These are phyloP conservation scores for Podospora conica DNA, from an alignment of 495 filamentous ascomycete genomes.

Conservation along the genomic window DNA sequence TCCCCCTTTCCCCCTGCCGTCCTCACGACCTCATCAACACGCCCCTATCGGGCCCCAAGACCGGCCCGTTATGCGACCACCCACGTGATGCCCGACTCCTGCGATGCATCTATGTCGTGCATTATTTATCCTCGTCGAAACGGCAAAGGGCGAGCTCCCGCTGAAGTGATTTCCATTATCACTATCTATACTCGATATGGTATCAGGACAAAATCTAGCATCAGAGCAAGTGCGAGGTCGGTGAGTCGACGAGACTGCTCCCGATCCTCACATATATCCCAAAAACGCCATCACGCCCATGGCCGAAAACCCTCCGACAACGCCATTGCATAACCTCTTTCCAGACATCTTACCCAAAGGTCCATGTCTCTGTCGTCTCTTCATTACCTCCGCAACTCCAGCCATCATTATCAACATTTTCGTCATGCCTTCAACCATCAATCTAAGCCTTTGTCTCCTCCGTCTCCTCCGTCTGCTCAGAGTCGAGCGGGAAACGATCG, in stretches of 20 bases:
- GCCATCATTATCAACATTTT: background rate
- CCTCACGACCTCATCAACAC: background rate
- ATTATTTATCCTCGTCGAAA: conserved; percentile 21
- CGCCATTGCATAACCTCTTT: background rate
- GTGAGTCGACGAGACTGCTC: background rate
- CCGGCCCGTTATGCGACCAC: conserved; percentile 26
- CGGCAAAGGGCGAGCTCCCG: background rate
- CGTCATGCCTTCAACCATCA: background rate
- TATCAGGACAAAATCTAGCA: background rate
- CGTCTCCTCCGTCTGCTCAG: background rate
- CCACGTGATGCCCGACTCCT: conserved; percentile 31
- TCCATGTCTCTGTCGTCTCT: background rate
- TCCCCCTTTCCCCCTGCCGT: background rate
- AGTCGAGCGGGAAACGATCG: conserved; percentile 51
- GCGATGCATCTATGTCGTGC: conserved; percentile 37
- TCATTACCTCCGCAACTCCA: background rate
- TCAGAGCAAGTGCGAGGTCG: background rate
- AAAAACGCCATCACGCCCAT: background rate
- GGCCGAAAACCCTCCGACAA: background rate
- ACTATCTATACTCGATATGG: background rate
- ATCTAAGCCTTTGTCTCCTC: background rate
- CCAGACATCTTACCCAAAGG: background rate
- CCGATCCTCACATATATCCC: background rate
- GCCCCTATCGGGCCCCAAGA: conserved; percentile 1
- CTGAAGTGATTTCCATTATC: background rate